phyloP scores from a whole-genome alignment of 805 yeast species.

The Pichia cabralensis region DNA sequence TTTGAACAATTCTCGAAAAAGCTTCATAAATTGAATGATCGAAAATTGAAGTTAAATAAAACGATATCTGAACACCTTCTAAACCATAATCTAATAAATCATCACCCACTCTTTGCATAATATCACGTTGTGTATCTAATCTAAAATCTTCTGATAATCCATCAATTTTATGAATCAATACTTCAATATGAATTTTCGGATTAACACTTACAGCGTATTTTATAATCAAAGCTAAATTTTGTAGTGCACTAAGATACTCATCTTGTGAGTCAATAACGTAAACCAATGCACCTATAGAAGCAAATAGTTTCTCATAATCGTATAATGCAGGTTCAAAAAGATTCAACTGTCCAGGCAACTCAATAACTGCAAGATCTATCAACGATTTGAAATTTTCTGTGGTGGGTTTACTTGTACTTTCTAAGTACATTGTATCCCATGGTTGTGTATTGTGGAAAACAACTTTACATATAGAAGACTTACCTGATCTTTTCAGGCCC shows the following conservation, averaged over 20 bases:
- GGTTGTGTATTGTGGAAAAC: conserved; percentile 97
- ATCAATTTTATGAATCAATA: conserved; percentile 90
- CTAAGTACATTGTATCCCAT: conserved; percentile 80
- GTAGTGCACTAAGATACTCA: conserved; percentile 85
- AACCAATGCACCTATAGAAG: conserved; percentile 80
- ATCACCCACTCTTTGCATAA: conserved; percentile 92
- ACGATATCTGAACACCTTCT: conserved; percentile 84
- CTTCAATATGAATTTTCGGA: conserved; percentile 82
- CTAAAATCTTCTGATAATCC: conserved; percentile 91
- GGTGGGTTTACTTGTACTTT: conserved; percentile 83
- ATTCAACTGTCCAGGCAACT: conserved; percentile 88
- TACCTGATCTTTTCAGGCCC: conserved; percentile 89
- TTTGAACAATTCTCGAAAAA: conserved; percentile 85
- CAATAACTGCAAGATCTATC: conserved; percentile 83
- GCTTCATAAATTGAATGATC: conserved; percentile 96
- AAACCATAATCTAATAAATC: conserved; percentile 82
- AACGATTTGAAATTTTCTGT: conserved; percentile 75
- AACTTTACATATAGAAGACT: conserved; percentile 90
- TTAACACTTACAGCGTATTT: conserved; percentile 80
- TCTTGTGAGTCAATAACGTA: conserved; percentile 95
- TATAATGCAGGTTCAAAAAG: conserved; percentile 71
- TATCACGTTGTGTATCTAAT: conserved; percentile 90
- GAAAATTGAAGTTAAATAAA: conserved; percentile 86
- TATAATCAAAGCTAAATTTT: conserved; percentile 79
- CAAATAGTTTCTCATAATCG: conserved; percentile 68